Evolutionary conservation across 169 alveolate genomes (phyloP), one percentile per base, ranked within the genome.

Genomic region (Fabrea salina): DNA sequence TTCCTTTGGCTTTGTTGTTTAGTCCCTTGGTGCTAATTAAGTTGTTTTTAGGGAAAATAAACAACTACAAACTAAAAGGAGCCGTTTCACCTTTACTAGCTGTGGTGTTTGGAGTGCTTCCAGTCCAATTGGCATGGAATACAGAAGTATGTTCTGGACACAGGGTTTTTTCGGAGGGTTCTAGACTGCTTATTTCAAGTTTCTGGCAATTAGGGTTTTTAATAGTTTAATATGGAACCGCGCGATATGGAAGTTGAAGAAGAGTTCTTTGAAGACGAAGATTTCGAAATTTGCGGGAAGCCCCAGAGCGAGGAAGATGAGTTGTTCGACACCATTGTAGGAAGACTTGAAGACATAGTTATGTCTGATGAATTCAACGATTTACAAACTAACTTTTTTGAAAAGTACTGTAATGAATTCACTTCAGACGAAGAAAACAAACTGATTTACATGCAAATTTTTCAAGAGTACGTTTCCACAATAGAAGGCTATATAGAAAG

Each of bases 371-470:
- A 82, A 57, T 91, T 91, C 74, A 89, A 86, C 51, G 41, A 67
- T 43, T 53, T 84, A 59, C 83, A 84, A 57, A 79, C 84, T 44
- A 57, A 80, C 35, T 91, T 91, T 82, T 83, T 82, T 67, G 76
- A 82, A 78, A 79, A 80, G 50, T 75, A 91, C 77, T 84, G 93
- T 82, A 77, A 78, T 75, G 75, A 82, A 6, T 91, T 91, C 70
- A 92, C 90, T 54, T 79, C 80, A 16, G 83, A 88, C 50, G 93
- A 87, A 43, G 96, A 91, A 71, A 91, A 91, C 82, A 91, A 91
- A 77, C 84, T 91, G 39, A 84, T 71, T 25, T 91, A 91, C 77
- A 91, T 88, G 37, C 86, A 84, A 22, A 91, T 91, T 33, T 91
- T 91, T 85, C 84, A 88, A 70, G 82, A 86, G 53, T 91, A 91